Percentiles rank a stretch among this genome's conserved stretches.
Evolutionary conservation across 352 stramenopile species (phyloP).

Genomic region (Aphanomyces astaci): DNA sequence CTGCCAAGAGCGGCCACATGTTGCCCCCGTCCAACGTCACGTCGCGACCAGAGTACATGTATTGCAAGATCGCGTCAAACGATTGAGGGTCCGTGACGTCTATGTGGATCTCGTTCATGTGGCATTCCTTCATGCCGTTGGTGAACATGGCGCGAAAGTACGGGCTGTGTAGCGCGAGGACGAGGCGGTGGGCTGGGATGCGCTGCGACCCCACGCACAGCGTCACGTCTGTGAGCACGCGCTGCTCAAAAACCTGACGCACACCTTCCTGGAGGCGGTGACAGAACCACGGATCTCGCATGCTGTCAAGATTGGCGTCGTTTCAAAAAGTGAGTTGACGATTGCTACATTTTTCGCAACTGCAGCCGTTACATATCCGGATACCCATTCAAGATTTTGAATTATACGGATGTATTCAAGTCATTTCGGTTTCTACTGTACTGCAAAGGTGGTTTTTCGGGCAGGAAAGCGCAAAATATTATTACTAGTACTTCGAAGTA

Average conservation of each 20-base stretch:
- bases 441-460: too few relatives aligned
- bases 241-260: conserved; percentile 36
- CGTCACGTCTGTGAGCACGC: conserved; percentile 54
- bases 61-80: conserved; percentile 46
- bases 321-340: not conserved
- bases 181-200: conserved; percentile 49
- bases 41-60: conserved; percentile 58
- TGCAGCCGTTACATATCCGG: not conserved
- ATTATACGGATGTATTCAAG: not conserved
- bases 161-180: conserved; percentile 50
- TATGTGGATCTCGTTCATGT: conserved; percentile 37
- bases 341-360: not conserved
- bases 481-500: too few relatives aligned
- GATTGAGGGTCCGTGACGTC: conserved; percentile 38
- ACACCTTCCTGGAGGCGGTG: conserved; percentile 22
- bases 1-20: conserved; percentile 53
- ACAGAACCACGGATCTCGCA: not conserved
- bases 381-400: not conserved
- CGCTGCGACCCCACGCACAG: conserved; percentile 39
- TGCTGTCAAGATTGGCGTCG: not conserved
- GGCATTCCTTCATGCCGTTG: conserved; percentile 58
- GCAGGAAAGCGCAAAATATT: too few relatives aligned
- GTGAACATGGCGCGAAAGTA: conserved; percentile 76
- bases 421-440: conserved; percentile 7
- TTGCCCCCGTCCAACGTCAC: conserved; percentile 45